Conservation (phyloP, 2,329 filamentous ascomycete genomes). For the Periconia sp. region DNA sequence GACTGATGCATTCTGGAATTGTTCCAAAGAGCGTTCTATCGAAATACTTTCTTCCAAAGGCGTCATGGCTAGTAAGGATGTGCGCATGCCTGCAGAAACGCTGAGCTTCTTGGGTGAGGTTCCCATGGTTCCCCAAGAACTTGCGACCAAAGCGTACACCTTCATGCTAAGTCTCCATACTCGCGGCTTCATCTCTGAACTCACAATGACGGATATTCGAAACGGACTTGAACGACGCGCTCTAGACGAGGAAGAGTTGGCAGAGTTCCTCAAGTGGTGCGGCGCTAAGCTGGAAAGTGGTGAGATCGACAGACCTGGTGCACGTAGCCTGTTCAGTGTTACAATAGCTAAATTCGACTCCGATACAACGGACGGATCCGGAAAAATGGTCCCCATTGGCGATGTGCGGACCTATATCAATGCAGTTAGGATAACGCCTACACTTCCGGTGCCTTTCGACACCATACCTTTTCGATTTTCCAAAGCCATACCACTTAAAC, state of each 20-base stretch:
- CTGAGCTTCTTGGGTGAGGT: conserved; percentile 84
- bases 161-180: conserved; percentile 82
- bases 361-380: conserved; percentile 56
- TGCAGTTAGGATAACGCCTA: conserved; percentile 76
- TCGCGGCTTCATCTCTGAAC: conserved; percentile 82
- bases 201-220: conserved; percentile 84
- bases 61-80: conserved; percentile 78
- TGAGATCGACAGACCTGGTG: conserved; percentile 70
- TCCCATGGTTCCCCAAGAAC: conserved; percentile 76
- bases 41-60: conserved; percentile 88
- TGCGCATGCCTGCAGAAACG: conserved; percentile 73
- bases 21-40: conserved; percentile 73
- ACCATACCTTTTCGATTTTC: conserved; percentile 88
- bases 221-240: conserved; percentile 81
- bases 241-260: conserved; percentile 74
- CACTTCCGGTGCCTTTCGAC: conserved; percentile 75
- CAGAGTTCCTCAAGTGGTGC: conserved; percentile 83
- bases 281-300: conserved; percentile 70
- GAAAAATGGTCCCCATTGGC: conserved; percentile 75
- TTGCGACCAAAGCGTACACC: conserved; percentile 65
- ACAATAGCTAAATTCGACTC: conserved; percentile 69
- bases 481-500: conserved; percentile 63
- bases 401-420: conserved; percentile 75
- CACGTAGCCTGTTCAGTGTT: conserved; percentile 73
- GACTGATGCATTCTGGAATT: conserved; percentile 95